Base-by-base conservation (phyloP, 108 stramenopile genomes). In the Cyclotella atomus region DNA sequence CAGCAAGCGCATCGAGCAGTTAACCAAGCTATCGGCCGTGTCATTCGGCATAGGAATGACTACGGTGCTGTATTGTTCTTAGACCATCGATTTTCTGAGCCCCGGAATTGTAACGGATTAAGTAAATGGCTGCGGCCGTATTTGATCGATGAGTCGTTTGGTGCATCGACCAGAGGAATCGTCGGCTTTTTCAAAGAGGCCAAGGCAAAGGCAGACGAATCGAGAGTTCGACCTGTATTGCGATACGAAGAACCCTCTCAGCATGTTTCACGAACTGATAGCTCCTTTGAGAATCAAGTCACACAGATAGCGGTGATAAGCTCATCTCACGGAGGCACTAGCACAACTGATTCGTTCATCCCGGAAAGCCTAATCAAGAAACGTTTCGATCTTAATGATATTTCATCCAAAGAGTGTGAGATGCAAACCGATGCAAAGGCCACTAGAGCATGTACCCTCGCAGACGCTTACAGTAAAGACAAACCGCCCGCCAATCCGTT, bases 21-120 rank as follows among this genome's bases (percentile, higher is more conserved):
- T 23, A 99, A 99, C 72, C 99, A 99, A 75, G 98, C 97, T 10
- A 78, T 99, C 32, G 99, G 99, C 0, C 84, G 99, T 20, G 98
- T 98, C 0, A 97, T 99, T 74, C 97, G 99, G n/a, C 98, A 99
- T 83, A 76, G 85, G 21, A 64, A 70, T n/a, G 99, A 99, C 72
- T 99, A 89, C 66, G 99, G 98, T 27, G 94, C 96, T 30, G 92
- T 99, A 1, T 75, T 99, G 9, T 77, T 99, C 45, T 83, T 96
- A 20, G 99, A 99, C 73, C 85, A 89, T 65, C 89, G 99, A 14
- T 99, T 95, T 83, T 81, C 85, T 30, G 86, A 91, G 44, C 52
- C 71, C n/a, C 71, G 85, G 25, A 95, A 92, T 65, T 75, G 78
- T 64, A 61, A 86, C 28, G 91, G 91, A 2, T 61, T 95, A 29